A percentile compares a stretch with the other conserved stretches of the same genome.
phyloP scores from a whole-genome alignment of 345 rosid genomes.

The Aquilaria malaccensis region DNA sequence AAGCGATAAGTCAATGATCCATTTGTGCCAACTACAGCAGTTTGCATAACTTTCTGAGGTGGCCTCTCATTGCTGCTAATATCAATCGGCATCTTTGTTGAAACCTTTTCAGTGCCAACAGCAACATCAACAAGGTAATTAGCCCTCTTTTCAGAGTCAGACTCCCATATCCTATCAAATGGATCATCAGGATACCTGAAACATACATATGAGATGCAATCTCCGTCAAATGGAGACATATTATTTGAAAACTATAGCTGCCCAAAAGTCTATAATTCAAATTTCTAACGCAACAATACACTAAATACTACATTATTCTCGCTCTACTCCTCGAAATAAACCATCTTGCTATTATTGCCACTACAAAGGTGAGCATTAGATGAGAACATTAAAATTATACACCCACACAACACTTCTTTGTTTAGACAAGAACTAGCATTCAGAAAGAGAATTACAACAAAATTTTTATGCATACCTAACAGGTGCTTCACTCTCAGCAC shows the following conservation, averaged over 20 bases:
- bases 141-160: conserved; percentile 71
- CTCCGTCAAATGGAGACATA: too few relatives aligned
- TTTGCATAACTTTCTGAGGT: conserved; percentile 98
- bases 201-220: not conserved
- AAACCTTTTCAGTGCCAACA: conserved; percentile 65
- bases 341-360: too few relatives aligned
- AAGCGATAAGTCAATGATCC: conserved; percentile 80
- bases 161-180: conserved; percentile 92
- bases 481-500: conserved; percentile 76
- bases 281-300: too few relatives aligned
- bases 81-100: conserved; percentile 56
- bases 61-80: conserved; percentile 38
- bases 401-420: too few relatives aligned
- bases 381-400: too few relatives aligned
- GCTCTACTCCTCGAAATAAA: too few relatives aligned
- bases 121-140: conserved; percentile 97
- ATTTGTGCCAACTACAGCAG: conserved; percentile 96
- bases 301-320: too few relatives aligned
- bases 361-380: too few relatives aligned
- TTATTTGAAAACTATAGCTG: too few relatives aligned
- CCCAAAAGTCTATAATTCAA: too few relatives aligned
- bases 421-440: too few relatives aligned
- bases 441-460: conserved; percentile 7
- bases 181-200: conserved; percentile 96
- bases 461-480: conserved; percentile 47